phyloP scores from a whole-genome alignment of 768 basidiomycete genomes.

The Termitomyces sp. region DNA sequence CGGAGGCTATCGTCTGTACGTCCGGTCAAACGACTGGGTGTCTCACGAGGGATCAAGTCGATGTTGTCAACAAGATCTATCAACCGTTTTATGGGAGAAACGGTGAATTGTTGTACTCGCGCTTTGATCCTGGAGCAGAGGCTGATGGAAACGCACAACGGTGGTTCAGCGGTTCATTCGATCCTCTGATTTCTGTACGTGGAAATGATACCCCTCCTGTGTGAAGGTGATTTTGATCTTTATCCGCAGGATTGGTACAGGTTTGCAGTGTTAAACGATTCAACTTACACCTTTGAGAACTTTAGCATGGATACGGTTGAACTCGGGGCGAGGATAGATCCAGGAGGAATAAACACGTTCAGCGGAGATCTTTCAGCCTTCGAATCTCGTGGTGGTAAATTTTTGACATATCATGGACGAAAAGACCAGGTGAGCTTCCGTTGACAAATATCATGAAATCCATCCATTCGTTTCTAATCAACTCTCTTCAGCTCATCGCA shows the following conservation, averaged over 20 bases:
- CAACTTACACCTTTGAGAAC: not conserved
- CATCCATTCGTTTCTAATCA: not conserved
- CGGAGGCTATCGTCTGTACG: conserved; percentile 1
- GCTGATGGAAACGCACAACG: not conserved
- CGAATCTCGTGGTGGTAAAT: conserved; percentile 5
- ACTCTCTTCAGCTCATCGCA: not conserved
- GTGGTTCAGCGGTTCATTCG: not conserved
- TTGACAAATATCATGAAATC: not conserved
- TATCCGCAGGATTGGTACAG: conserved; percentile 7
- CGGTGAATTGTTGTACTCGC: conserved; percentile 7
- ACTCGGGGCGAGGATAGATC: no score
- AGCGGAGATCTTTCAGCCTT: conserved; percentile 7
- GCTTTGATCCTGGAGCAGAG: conserved; percentile 8
- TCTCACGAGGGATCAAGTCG: conserved; percentile 2
- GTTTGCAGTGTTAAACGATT: conserved; percentile 6
- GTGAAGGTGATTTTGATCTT: not conserved
- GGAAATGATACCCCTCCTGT: no score
- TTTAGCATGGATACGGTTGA: conserved; percentile 3
- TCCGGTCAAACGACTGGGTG: not conserved
- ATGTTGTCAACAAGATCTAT: conserved; percentile 4
- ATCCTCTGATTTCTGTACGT: not conserved
- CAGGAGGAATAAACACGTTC: no score
- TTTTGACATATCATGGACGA: conserved; percentile 11
- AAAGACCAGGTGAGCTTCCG: conserved; percentile 8
- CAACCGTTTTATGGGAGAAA: conserved; percentile 2